Evolutionary conservation across 176 grass and related monocot species (phyloP).

Genomic region (Cocos nucifera): DNA sequence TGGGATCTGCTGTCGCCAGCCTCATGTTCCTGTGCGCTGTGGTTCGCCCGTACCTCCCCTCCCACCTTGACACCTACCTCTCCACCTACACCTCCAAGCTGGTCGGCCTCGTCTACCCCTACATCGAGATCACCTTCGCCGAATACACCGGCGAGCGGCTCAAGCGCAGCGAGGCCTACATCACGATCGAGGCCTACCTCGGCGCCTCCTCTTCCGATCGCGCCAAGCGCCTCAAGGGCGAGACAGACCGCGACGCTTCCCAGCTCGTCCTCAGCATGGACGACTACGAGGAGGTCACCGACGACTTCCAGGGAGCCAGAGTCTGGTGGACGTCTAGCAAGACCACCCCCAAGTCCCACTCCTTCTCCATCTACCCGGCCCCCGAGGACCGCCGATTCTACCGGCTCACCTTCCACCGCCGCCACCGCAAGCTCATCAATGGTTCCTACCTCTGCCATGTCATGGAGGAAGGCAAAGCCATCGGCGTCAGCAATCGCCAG

Average conservation of each 20-base stretch:
- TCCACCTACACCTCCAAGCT: slow-evolving; percentile 6
- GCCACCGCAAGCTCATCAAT: neutral
- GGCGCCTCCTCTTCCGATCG: neutral
- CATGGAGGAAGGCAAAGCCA: neutral
- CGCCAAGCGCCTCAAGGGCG: slow-evolving; percentile 5
- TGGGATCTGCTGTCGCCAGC: neutral
- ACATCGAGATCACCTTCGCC: slow-evolving; percentile 14
- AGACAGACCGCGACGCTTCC: neutral
- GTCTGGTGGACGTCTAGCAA: slow-evolving; percentile 19
- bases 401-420: slow-evolving; percentile 12
- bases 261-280: slow-evolving; percentile 3
- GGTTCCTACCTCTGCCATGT: neutral
- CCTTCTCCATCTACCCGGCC: neutral
- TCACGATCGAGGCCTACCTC: slow-evolving; percentile 17
- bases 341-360: no score
- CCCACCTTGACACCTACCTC: neutral
- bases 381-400: slow-evolving; percentile 14
- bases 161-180: slow-evolving; percentile 19
- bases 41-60: neutral
- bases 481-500: neutral
- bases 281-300: slow-evolving; percentile 4
- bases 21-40: slow-evolving; percentile 15
- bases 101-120: slow-evolving; percentile 12
- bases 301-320: neutral
- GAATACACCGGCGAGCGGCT: slow-evolving; percentile 15